These are phyloP conservation scores for Mikania micrantha DNA, from an alignment of 129 eudicot species.

Conservation along the genomic window DNA sequence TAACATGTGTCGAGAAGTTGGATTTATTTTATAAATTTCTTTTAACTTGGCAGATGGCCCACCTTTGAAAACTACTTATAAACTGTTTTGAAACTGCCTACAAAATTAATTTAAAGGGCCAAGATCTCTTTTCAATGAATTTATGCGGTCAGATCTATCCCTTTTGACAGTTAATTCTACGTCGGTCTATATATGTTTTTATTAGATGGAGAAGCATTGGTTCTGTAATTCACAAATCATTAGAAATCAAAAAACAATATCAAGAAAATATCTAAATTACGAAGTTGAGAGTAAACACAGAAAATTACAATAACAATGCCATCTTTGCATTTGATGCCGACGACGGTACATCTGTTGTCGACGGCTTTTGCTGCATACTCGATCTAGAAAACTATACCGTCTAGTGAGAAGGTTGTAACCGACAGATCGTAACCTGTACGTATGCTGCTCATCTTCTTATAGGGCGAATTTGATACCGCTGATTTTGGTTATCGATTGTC, in stretches of 20 bases:
- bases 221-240: conserved; percentile 26
- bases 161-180: too few species aligned
- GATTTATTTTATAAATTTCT: too few species aligned
- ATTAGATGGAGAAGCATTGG: too few species aligned
- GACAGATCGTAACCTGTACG: conserved; percentile 97
- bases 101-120: too few species aligned
- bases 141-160: too few species aligned
- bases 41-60: too few species aligned
- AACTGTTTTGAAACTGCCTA: too few species aligned
- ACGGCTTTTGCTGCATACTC: conserved; percentile 97
- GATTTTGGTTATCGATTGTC: conserved; percentile 13
- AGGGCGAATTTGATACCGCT: conserved; percentile 10
- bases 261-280: not conserved
- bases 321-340: conserved; percentile 92
- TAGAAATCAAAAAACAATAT: conserved; percentile 1
- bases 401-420: conserved; percentile 97
- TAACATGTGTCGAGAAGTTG: too few species aligned
- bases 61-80: too few species aligned
- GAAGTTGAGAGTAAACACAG: not conserved
- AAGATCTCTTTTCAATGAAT: too few species aligned
- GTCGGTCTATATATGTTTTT: too few species aligned
- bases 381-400: conserved; percentile 98
- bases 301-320: conserved; percentile 73
- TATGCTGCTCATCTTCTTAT: conserved; percentile 70
- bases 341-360: conserved; percentile 94